Evolutionary conservation across 2,329 filamentous ascomycete genomes (phyloP).

Genomic region (Diaporthe eres): DNA sequence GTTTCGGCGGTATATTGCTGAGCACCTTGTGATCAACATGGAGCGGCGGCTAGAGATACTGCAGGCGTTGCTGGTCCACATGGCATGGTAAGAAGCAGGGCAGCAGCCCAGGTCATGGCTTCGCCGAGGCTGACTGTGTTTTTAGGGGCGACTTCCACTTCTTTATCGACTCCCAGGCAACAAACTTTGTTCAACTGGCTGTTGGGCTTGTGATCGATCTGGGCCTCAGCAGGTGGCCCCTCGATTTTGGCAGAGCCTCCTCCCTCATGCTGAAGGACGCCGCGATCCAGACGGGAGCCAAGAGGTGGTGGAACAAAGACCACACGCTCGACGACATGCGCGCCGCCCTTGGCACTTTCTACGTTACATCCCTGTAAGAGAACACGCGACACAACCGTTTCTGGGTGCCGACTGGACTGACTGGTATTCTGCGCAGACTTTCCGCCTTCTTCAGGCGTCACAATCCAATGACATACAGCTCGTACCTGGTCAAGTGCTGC

Average conservation of each 20-base stretch:
- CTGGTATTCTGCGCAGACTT: slow-evolving; percentile 40
- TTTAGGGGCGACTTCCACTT: slow-evolving; percentile 57
- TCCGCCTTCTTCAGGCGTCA: slow-evolving; percentile 52
- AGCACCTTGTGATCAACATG: slow-evolving; percentile 54
- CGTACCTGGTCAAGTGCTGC: slow-evolving; percentile 54
- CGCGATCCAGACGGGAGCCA: slow-evolving; percentile 44
- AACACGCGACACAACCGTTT: fast-evolving
- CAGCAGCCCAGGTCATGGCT: background rate
- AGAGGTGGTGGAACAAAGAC: slow-evolving; percentile 38
- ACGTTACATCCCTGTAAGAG: slow-evolving; percentile 53
- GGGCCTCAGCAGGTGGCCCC: slow-evolving; percentile 51
- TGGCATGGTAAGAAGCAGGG: slow-evolving; percentile 53
- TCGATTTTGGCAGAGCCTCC: slow-evolving; percentile 44
- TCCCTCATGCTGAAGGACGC: slow-evolving; percentile 53
- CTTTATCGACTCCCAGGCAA: slow-evolving; percentile 54
- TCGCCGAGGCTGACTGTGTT: background rate
- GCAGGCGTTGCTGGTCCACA: slow-evolving; percentile 55
- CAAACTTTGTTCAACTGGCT: slow-evolving; percentile 56
- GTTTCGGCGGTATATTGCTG: slow-evolving; percentile 55
- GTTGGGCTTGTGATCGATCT: slow-evolving; percentile 56
- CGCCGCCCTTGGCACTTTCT: slow-evolving; percentile 57
- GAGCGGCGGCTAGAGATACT: slow-evolving; percentile 54
- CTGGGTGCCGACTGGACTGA: background rate
- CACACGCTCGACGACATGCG: slow-evolving; percentile 56
- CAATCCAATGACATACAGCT: slow-evolving; percentile 50